Evolutionary conservation across 2,329 filamentous ascomycete genomes (phyloP), one percentile per base, ranked within the genome.

Genomic region (Emergomyces orientalis): DNA sequence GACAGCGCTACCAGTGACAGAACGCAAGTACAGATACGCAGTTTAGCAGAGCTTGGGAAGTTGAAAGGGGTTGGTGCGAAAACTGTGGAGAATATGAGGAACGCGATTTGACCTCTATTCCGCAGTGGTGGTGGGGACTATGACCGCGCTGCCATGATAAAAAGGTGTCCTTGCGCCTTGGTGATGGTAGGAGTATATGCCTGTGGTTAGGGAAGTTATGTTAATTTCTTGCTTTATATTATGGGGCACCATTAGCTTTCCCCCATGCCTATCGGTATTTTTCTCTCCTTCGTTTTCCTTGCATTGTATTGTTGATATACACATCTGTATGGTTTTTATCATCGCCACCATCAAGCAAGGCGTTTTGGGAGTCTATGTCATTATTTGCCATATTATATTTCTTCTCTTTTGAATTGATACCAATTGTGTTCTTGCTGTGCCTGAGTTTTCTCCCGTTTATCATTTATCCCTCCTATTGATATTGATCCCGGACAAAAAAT

Each of bases 31-130:
- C 71, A 70, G 39, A 70, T 73, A n/a, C 72, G 69, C 47, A 78
- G 70, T 60, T 72, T 80, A 60, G 67, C 69, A 6, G 74, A 79
- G 62, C 62, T 81, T 54, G 75, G 76, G 58, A 74, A 72, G 41
- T 62, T 81, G 64, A 77, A 73, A 62, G 78, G 79, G 0, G 75
- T 80, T 54, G 78, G 78, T 6, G 67, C 73, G 63, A 78, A 75
- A 67, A 79, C 75, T 0, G 76, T 80, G 19, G 75, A 80, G 69
- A 78, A 72, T 63, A 80, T 81, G 78, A 74, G 77, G 63, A 75
- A 74, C 60, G 78, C 56, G 37, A 59, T 59, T 45, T 59, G 41
- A 57, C 14, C 8, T 1, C 17, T 34, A 11, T 45, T 41, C 11
- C 1, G 25, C 8, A 7, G 19, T n/a, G n/a, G n/a, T n/a, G n/a